A percentile compares a stretch with the other conserved stretches of the same genome.
Conservation (phyloP, 257 asterid genomes). For the Petunia secreta region DNA sequence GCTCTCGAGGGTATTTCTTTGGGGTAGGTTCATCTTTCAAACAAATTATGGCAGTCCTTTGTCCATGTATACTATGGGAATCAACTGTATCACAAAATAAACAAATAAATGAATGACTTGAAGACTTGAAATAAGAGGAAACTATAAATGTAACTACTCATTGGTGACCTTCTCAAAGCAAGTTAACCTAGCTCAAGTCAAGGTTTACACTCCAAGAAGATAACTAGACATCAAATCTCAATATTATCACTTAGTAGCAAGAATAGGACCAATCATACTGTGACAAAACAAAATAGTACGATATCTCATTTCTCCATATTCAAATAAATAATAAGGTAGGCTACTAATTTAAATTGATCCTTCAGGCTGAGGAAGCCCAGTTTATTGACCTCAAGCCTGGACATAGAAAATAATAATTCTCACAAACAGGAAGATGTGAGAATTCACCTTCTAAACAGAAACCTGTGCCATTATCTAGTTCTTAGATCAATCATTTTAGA, state of each 20-base stretch:
- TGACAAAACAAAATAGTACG: background rate
- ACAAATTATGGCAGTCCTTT: slow-evolving; percentile 83
- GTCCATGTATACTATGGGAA: slow-evolving; percentile 87
- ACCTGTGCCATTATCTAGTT: background rate
- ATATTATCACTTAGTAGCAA: too few relatives aligned
- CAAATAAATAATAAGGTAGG: background rate
- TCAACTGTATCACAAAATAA: slow-evolving; percentile 58
- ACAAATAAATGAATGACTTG: background rate
- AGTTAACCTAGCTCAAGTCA: slow-evolving; percentile 14
- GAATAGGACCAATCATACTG: background rate
- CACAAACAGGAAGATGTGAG: background rate
- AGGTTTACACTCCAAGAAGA: too few relatives aligned
- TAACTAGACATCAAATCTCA: too few relatives aligned
- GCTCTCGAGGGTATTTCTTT: slow-evolving; percentile 77
- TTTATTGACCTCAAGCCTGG: background rate
- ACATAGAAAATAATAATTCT: background rate
- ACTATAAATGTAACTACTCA: slow-evolving; percentile 4
- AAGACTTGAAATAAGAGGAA: slow-evolving; percentile 10
- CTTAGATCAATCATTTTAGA: background rate
- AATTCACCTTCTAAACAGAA: background rate
- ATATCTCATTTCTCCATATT: background rate
- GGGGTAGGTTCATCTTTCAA: slow-evolving; percentile 77
- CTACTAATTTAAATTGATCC: background rate
- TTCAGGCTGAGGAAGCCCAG: background rate
- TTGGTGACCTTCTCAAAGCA: background rate